phyloP scores from a whole-genome alignment of 495 filamentous ascomycete genomes.

The Podospora didyma region DNA sequence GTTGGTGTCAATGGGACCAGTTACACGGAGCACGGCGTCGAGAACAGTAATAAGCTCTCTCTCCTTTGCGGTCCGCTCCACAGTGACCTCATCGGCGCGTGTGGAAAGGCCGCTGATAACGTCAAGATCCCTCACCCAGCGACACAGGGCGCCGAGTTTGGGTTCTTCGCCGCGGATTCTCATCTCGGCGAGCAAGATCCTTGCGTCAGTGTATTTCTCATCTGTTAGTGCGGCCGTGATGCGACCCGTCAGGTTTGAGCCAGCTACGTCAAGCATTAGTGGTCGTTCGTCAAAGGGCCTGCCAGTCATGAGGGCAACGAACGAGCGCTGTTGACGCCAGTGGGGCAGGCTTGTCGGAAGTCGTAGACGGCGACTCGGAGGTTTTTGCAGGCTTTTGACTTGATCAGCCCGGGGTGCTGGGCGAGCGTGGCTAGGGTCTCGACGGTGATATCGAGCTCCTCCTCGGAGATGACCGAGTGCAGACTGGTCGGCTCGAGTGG shows the following conservation, averaged over 20 bases:
- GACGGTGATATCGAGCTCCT: conserved; percentile 44
- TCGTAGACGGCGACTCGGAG: conserved; percentile 43
- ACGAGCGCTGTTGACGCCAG: conserved; percentile 35
- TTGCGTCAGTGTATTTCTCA: conserved; percentile 37
- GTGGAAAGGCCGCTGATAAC: conserved; percentile 39
- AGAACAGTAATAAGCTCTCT: conserved; percentile 34
- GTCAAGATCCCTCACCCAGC: conserved; percentile 49
- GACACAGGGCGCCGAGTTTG: conserved; percentile 43
- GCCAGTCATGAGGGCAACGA: background rate
- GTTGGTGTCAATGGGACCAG: conserved; percentile 34
- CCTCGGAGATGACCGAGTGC: conserved; percentile 31
- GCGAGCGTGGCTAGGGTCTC: conserved; percentile 39
- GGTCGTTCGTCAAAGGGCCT: background rate
- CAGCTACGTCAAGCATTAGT: conserved; percentile 3
- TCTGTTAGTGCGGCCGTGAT: conserved; percentile 42
- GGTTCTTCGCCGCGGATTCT: conserved; percentile 35
- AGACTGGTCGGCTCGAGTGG: conserved; percentile 28
- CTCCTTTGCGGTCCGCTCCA: conserved; percentile 17
- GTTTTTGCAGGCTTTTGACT: conserved; percentile 43
- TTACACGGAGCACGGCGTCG: conserved; percentile 40
- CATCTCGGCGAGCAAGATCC: conserved; percentile 46
- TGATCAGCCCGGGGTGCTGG: conserved; percentile 38
- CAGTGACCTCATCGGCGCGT: background rate
- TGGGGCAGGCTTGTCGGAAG: conserved; percentile 42
- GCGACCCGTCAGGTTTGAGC: conserved; percentile 37